Base-by-base conservation (phyloP, 441 rosid species). In the Brassica balearica region DNA sequence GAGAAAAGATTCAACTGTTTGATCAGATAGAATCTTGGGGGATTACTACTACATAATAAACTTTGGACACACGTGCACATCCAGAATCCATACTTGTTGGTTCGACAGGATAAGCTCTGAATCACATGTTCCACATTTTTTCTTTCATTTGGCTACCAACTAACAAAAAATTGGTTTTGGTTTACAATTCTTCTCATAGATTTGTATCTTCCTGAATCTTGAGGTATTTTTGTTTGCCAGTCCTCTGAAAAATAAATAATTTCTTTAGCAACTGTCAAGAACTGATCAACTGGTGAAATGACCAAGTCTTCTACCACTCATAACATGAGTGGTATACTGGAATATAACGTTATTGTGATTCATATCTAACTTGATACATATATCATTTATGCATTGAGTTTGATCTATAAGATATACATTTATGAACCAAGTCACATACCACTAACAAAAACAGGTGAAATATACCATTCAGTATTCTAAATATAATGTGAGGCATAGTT, bases 1-100 rank as follows among this genome's bases (percentile, higher is more conserved):
- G 84, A 88, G 76, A 70, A 59, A 34, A 70, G 36, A 5, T 46
- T 61, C 34, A 38, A 56, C 62, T 64, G 77, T 66, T 66, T 65
- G 2, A 56, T 65, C 72, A 43, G 32, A 43, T 65, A 2, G 72
- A 43, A 12, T 71, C 48, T 77, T 29, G 75, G 71, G 23, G 27
- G 17, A 70, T 38, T 61, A 25, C 58, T 51, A 32, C 78, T 11
- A 41, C 12, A 10, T 63, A 69, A 74, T 69, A 80, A 79, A 65
- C 75, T 46, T 79, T 69, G 73, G 77, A 41, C 53, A 46, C 65
- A 53, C 61, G 69, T 72, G 58, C 74, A 78, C 69, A 78, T 17
- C 71, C 56, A 69, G 58, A 78, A 78, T 0, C 81, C 65, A 78
- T 14, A 56, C 8, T 8, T 72, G 72, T 59, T 72, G 46, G 60